phyloP scores from a whole-genome alignment of 768 basidiomycete species.

The Amanita muscaria region DNA sequence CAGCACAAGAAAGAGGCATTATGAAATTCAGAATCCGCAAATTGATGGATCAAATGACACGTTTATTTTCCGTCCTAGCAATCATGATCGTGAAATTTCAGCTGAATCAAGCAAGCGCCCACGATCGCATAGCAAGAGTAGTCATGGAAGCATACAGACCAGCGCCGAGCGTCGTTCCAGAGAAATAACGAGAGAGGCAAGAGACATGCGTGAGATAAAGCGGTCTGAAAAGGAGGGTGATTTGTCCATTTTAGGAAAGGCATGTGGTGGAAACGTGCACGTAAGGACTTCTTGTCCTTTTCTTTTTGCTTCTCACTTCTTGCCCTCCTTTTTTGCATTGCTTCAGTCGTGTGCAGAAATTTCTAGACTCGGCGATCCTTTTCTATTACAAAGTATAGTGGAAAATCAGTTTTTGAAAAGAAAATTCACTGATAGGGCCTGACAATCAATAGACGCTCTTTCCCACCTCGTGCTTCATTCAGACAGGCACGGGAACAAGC shows the following conservation, averaged over 20 bases:
- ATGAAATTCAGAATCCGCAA: background rate
- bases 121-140: conserved; percentile 25
- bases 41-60: background rate
- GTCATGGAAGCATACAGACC: conserved; percentile 32
- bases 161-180: conserved; percentile 53
- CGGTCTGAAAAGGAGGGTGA: conserved; percentile 14
- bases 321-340: conserved; percentile 13
- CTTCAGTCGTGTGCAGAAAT: conserved; percentile 20
- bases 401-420: background rate
- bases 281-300: conserved; percentile 19
- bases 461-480: background rate
- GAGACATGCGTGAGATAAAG: too few relatives aligned
- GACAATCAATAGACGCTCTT: background rate
- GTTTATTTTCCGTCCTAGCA: background rate
- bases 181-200: conserved; percentile 38
- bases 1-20: background rate
- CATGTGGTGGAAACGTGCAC: conserved; percentile 36
- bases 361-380: conserved; percentile 26
- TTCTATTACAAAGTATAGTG: conserved; percentile 29
- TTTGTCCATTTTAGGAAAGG: conserved; percentile 25
- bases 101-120: conserved; percentile 14
- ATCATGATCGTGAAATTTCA: background rate
- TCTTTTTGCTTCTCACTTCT: conserved; percentile 15
- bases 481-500: conserved; percentile 1
- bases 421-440: background rate